Percentiles rank a stretch among this genome's conserved stretches.
Evolutionary conservation across 176 grass and related monocot species (phyloP).

Genomic region (Zoysia pacifica): DNA sequence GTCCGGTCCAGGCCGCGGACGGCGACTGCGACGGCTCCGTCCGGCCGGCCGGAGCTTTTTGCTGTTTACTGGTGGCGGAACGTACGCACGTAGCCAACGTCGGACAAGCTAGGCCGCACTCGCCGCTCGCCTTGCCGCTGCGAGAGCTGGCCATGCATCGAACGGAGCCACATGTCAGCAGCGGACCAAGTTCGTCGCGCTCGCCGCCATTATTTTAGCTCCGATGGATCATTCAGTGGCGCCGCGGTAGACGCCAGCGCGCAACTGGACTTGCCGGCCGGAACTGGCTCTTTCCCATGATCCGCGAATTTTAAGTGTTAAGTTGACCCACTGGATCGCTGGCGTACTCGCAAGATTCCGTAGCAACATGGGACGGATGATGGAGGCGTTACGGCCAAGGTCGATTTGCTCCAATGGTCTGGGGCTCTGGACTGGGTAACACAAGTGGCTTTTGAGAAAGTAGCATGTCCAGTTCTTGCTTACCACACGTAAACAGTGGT

Average conservation of each 20-base stretch:
- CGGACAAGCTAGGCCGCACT: not conserved
- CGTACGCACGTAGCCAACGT: constrained; percentile 4
- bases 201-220: not conserved
- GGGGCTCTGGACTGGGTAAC: not conserved
- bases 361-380: constrained; percentile 20
- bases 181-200: not conserved
- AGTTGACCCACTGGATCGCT: constrained; percentile 30
- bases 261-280: constrained; percentile 52
- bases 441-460: constrained; percentile 3
- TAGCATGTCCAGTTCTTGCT: constrained; percentile 10
- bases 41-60: constrained; percentile 37
- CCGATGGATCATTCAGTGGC: not conserved
- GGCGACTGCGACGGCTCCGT: constrained; percentile 32
- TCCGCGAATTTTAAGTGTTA: constrained; percentile 31
- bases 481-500: not conserved
- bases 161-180: constrained; percentile 46
- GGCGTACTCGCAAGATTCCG: constrained; percentile 40
- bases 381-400: constrained; percentile 29
- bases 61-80: constrained; percentile 38
- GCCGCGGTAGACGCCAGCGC: constrained; percentile 4
- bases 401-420: constrained; percentile 28
- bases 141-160: constrained; percentile 18
- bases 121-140: not conserved
- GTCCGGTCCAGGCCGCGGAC: constrained; percentile 39
- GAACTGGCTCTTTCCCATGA: constrained; percentile 40